Evolutionary conservation across 225 moss, liverwort and hornwort genomes (phyloP).

Genomic region (Pseudoscleropodium purum): DNA sequence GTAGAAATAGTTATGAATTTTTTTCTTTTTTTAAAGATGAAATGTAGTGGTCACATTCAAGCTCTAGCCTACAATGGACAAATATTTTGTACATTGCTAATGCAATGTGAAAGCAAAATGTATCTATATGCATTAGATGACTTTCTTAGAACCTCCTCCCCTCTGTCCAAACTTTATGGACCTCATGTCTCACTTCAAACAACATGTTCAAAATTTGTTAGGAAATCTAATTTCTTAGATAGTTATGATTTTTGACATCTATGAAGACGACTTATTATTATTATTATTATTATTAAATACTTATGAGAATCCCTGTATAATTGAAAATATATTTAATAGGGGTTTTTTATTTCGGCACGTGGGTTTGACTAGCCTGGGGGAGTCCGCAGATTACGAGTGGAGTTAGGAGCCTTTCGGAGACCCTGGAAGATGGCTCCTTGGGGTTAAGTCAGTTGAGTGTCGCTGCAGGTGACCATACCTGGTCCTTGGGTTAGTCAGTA

Average conservation of each 20-base stretch:
- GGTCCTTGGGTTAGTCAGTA: not conserved
- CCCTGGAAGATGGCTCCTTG: too few relatives aligned
- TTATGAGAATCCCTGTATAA: not conserved
- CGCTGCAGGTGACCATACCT: not conserved
- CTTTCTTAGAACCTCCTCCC: rapidly evolving
- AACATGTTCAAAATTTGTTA: not conserved
- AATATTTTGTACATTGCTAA: not conserved
- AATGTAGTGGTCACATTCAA: rapidly evolving
- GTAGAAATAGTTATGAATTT: rapidly evolving
- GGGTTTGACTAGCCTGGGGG: not conserved
- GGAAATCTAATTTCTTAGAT: not conserved
- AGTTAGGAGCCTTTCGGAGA: not conserved
- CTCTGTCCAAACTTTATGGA: too few relatives aligned
- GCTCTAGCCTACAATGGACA: not conserved
- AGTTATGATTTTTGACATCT: not conserved
- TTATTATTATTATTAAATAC: too few relatives aligned
- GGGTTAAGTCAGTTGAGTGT: not conserved
- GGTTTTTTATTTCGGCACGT: not conserved
- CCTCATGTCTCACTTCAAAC: too few relatives aligned
- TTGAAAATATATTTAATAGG: not conserved
- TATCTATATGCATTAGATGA: too few relatives aligned
- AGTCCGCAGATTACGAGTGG: not conserved
- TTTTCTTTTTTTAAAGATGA: too few relatives aligned
- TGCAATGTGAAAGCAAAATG: too few relatives aligned
- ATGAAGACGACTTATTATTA: too few relatives aligned